Evolutionary conservation across 2,329 filamentous ascomycete species (phyloP).

Genomic region (Aspergillus pseudotamarii): DNA sequence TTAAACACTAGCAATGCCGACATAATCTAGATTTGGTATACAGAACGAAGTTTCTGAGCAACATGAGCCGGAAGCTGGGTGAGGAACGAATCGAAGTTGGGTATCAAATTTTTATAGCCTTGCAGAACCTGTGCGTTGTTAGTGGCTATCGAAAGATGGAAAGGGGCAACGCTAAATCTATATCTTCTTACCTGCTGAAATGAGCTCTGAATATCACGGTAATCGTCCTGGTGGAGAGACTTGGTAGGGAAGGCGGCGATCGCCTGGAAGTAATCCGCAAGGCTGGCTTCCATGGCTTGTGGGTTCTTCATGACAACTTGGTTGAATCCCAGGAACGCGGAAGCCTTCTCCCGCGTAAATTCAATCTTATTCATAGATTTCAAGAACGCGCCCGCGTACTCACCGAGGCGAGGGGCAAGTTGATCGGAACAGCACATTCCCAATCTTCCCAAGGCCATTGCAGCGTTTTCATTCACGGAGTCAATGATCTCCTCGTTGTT

Average conservation of each 20-base stretch:
- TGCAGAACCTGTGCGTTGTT: constrained; percentile 40
- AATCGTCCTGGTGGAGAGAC: constrained; percentile 64
- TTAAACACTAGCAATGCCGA: constrained; percentile 22
- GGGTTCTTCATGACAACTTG: constrained; percentile 83
- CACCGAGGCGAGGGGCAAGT: constrained; percentile 76
- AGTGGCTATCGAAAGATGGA: not conserved
- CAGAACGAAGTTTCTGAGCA: constrained; percentile 44
- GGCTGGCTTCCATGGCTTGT: constrained; percentile 83
- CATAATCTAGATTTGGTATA: constrained; percentile 44
- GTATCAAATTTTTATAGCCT: constrained; percentile 52
- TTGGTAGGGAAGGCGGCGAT: constrained; percentile 73
- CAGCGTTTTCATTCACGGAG: constrained; percentile 89
- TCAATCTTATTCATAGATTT: constrained; percentile 80
- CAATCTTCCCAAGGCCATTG: constrained; percentile 85
- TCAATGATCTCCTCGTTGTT: constrained; percentile 82
- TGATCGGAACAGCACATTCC: constrained; percentile 76
- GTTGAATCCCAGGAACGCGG: constrained; percentile 89
- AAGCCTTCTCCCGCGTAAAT: constrained; percentile 90
- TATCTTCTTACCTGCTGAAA: constrained; percentile 73
- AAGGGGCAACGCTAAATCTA: not conserved
- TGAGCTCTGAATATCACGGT: constrained; percentile 64
- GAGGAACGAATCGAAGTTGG: constrained; percentile 50
- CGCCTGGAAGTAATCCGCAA: constrained; percentile 78
- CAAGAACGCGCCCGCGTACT: constrained; percentile 82
- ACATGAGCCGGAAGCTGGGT: constrained; percentile 43